Evolutionary conservation across 1,139 yeast genomes (phyloP), one percentile per base, ranked within the genome.

Genomic region (Lodderomyces margitis): DNA sequence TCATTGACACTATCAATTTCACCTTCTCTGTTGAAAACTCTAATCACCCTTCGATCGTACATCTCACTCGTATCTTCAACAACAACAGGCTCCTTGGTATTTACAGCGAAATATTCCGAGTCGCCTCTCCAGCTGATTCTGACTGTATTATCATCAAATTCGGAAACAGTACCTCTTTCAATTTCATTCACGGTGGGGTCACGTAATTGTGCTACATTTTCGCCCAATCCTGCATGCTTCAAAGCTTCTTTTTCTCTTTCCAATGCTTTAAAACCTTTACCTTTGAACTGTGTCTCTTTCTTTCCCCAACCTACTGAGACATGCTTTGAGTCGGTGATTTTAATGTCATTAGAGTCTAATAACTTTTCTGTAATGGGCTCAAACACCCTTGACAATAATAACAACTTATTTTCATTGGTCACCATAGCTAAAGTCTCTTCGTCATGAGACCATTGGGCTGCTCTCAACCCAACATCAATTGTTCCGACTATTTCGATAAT

Each of bases 241-340:
- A 84, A 69, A 20, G 83, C 75, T 38, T 65, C 66, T 44, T 66
- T 58, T 53, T 80, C 85, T 61, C 91, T 74, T 61, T 85, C 92
- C 48, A 77, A 56, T n/a, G 87, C 91, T 54, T 83, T 82, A 34
- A 88, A 92, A 46, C 98, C 98, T 54, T 79, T 83, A 39, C 99
- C 99, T 61, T 87, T 83, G 61, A 94, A 94, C 63, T 94, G 99
- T 0, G 99, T 94, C 61, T 92, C 98, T 49, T 85, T 83, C 52
- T 86, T 87, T 56, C 99, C 99, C 99, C 99, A 94, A 15, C 99
- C 99, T 30, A 92, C 97, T 16, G 95, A 84, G 25, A 94, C 97
- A 56, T 92, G 96, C 53, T 83, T 84, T 3, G 91, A 81, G 42
- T 80, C 75, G 32, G 79, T 66, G 33, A 70, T 66, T 38, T 64